Base-by-base conservation (phyloP, 768 basidiomycete genomes). In the Hemileccinum impolitum region DNA sequence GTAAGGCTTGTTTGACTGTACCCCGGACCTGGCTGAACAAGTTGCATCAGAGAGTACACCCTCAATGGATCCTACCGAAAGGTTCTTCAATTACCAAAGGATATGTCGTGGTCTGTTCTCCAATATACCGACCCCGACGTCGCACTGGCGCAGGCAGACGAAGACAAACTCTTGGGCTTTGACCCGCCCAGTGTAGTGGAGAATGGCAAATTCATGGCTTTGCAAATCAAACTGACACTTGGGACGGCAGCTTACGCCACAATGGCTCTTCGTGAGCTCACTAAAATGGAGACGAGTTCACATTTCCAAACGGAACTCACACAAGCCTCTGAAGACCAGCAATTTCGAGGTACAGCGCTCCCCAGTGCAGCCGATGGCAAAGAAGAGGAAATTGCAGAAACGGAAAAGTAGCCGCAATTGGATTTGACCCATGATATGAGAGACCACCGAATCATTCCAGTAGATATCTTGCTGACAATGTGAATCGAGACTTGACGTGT, bases 161-260 rank as follows among this genome's bases (percentile, higher is more conserved):
- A 98, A 70, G 96, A 98, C 72, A 81, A 81, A 63, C 71, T 98
- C 31, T 80, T 97, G 43, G 84, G 82, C 9, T 84, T 91, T 55
- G 85, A 92, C 49, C 70, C 84, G 6, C 90, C 92, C 9, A 75
- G 72, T 1, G 64, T 81, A 28, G 75, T 72, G 3, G 79, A 83
- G 45, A 78, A 87, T 40, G 94, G 94, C 21, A 85, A 81, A 60
- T 95, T 95, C 66, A 73, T 84, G 67, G 94, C 95, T 4, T 71
- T 99, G 31, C 94, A 94, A 61, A 81, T 99, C 52, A 72, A 84
- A 34, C 69, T 97, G 46, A 81, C 77, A n/a, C 78, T 99, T 14
- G 92, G 90, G 13, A 91, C 92, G 7, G 89, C 92, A 0, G 87
- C 92, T 5, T 99, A 97, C 68, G 96, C 96, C 2, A 99, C 96